Base-by-base conservation (phyloP, 768 basidiomycete genomes). In the Kondoa subrosea region DNA sequence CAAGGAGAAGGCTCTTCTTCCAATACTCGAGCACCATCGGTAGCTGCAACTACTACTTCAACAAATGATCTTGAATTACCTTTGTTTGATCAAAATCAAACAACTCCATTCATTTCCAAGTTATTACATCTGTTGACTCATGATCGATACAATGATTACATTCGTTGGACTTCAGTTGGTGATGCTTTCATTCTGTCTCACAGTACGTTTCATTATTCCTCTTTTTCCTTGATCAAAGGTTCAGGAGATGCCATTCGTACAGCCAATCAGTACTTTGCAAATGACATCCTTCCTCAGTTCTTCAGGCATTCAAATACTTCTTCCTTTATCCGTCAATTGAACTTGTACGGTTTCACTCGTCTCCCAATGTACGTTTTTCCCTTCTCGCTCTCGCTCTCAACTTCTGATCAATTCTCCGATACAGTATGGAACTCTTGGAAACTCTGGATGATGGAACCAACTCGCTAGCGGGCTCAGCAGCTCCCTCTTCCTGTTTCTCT, bases 321-420 rank as follows among this genome's bases (percentile, higher is more conserved):
- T 69, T 88, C 87, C 33, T 91, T 90, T 72, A 88, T 90, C 25
- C 82, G 89, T n/a, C 89, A 92, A 76, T 81, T 91, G 70, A 91
- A 90, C 80, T 90, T 89, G 29, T 63, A 63, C 30, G 61, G 61
- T 32, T 63, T 63, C 30, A 3, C 16, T 27, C 61, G 61, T 16
- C 30, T 63, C 29, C 61, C 61, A 27, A 63, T 63, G 40, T 50
- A 50, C 8, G 40, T 21, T 50, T 50, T 21, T 50, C n/a, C n/a
- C n/a, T n/a, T n/a, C n/a, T n/a, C n/a, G n/a, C n/a, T n/a, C n/a
- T n/a, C n/a, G n/a, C 21, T 50, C 12, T 8, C 40, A 50, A 50
- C 8, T 8, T 50, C 40, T 8, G 40, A 50, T 50, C 40, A 50
- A 50, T 21, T 21, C 21, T 8, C 12, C 40, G 8, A 50, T 50